Evolutionary conservation across 257 asterid species (phyloP).

Genomic region (Handroanthus guayacan): DNA sequence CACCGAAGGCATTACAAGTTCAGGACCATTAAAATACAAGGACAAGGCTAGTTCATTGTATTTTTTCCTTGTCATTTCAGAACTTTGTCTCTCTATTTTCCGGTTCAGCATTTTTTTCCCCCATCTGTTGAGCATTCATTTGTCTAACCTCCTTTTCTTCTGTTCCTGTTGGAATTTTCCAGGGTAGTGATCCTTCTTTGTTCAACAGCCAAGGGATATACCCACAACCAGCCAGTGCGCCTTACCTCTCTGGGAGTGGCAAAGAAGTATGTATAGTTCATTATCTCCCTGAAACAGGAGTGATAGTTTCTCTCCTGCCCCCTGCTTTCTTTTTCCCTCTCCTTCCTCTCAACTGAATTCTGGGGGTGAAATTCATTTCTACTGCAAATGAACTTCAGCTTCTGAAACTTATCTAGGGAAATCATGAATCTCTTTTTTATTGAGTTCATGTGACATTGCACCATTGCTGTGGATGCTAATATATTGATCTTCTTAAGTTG

Average conservation of each 20-base stretch:
- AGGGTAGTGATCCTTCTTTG: constrained; percentile 75
- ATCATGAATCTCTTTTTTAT: background rate
- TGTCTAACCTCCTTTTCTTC: constrained; percentile 21
- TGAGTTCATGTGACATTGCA: background rate
- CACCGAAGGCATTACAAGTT: constrained; percentile 69
- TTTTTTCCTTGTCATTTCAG: constrained; percentile 35
- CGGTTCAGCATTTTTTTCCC: background rate
- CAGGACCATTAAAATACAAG: constrained; percentile 77
- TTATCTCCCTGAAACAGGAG: constrained; percentile 5
- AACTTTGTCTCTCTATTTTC: constrained; percentile 4
- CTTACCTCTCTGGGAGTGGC: constrained; percentile 73
- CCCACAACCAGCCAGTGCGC: constrained; percentile 78
- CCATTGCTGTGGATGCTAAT: background rate
- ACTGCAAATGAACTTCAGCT: constrained; percentile 1
- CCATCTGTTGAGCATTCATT: constrained; percentile 26
- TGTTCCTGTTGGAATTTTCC: constrained; percentile 40
- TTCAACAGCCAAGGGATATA: constrained; percentile 86
- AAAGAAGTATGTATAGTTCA: constrained; percentile 66
- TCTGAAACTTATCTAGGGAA: background rate
- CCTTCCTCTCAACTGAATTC: constrained; percentile 8
- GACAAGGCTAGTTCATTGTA: constrained; percentile 62
- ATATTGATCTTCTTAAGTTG: background rate
- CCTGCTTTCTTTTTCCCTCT: background rate
- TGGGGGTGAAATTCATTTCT: background rate
- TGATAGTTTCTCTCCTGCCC: background rate